Conservation (phyloP, 371 early-diverging fungal species). For the Apophysomyces ossiformis region DNA sequence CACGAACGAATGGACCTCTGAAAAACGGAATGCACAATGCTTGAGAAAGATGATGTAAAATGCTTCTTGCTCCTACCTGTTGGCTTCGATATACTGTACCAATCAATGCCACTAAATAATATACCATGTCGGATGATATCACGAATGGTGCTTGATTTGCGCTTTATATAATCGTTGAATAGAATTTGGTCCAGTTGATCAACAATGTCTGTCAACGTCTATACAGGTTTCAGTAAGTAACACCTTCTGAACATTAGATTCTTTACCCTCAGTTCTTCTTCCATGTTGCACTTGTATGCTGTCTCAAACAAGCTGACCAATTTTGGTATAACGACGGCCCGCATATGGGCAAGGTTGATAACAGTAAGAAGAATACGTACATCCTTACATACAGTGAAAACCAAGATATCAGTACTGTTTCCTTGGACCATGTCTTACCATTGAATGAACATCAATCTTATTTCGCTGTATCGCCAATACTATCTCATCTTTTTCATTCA, state of each 20-base stretch:
- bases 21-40: not conserved
- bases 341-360: constrained; percentile 79
- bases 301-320: constrained; percentile 71
- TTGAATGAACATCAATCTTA: constrained; percentile 50
- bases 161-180: constrained; percentile 83
- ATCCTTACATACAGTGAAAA: constrained; percentile 46
- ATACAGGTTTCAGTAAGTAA: constrained; percentile 1
- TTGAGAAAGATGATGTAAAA: constrained; percentile 5
- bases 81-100: constrained; percentile 77
- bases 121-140: constrained; percentile 80
- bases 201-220: constrained; percentile 66
- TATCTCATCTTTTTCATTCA: constrained; percentile 45
- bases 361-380: constrained; percentile 77
- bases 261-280: constrained; percentile 70
- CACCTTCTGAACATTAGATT: not conserved
- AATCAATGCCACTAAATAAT: constrained; percentile 84
- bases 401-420: constrained; percentile 13
- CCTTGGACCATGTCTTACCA: constrained; percentile 25
- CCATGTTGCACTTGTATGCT: constrained; percentile 66
- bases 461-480: constrained; percentile 41
- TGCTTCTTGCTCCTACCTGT: constrained; percentile 53
- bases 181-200: constrained; percentile 78
- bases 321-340: constrained; percentile 72
- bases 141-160: constrained; percentile 69
- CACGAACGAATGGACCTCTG: constrained; percentile 89